Evolutionary conservation across 345 rosid genomes (phyloP), one percentile per base, ranked within the genome.

Genomic region (Salix caprea): DNA sequence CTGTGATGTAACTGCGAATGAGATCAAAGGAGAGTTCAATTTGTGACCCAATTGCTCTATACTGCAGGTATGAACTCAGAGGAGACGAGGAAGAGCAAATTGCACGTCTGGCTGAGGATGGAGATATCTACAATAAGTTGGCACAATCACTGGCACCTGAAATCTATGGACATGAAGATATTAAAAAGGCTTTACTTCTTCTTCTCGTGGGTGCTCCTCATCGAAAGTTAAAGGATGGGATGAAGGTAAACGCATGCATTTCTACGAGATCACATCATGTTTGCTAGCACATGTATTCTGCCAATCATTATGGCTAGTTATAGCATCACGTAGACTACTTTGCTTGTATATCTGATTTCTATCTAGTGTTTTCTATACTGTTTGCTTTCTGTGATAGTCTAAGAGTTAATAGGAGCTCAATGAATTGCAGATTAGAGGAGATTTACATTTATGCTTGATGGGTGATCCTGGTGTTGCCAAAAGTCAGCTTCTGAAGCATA

Each of bases 391-490:
- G 16, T 67, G 30, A 26, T 64, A 64, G 67, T 6, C 16, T 28
- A 14, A 46, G 34, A 32, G 7, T 28, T 65, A 34, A 32, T 14
- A 30, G 19, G 21, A 36, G 9, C 37, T 12, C 52, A 34, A 77
- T 67, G 42, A 71, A 34, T 79, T 90, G 80, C 91, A 96, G 99
- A 96, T 96, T 66, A 87, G 99, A 79, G 98, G 99, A 84, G 99
- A 96, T 85, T 70, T 96, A 75, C 98, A 96, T 86, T 82, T 96
- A 77, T 94, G 98, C 80, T 78, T 96, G 88, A 93, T 96, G 98
- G 99, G 99, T 75, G 99, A 96, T 87, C 99, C 99, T 85, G 98
- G 99, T 61, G 98, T 94, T 82, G 99, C 99, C 78, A 96, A 93
- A 77, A 92, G 98, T 91, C 99, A 96, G 87, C 98, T 96, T 83